Evolutionary conservation across 2,329 filamentous ascomycete genomes (phyloP), one percentile per base, ranked within the genome.

Genomic region (Talaromyces sp.): DNA sequence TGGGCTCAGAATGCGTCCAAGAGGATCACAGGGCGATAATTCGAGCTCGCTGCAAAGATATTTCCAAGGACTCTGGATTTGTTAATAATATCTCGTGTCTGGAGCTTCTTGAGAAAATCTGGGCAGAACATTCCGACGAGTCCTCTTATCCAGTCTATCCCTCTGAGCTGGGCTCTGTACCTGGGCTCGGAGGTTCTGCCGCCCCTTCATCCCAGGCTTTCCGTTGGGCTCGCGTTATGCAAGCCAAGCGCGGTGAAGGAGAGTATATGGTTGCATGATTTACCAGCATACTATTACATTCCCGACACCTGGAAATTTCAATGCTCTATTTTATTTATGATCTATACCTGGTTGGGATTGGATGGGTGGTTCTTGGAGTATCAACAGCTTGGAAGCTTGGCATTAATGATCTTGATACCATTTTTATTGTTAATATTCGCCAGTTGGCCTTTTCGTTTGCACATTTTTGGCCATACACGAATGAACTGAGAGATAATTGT

Each of bases 1-100:
- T 88, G 1, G 92, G 92, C 17, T 91, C 90, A 19, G 93, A 97
- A 75, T 96, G 91, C 65, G 87, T 94, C 57, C 88, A 90, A 60
- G 85, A 89, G 65, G 78, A 86, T 46, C 89, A 96, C 66, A 88
- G 92, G 58, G 83, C 84, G 52, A 84, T 92, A 53, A 88, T 97
- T 47, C 85, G 91, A 48, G 81, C 85, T 60, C 87, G 91, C 63
- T 96, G 91, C 74, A 81, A 86, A 40, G 91, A 93, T 67, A 93
- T 97, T 60, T 91, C 93, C 80, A 84, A 86, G 27, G 88, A 93
- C 60, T 93, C 89, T 49, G 92, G 92, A 1, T 97, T 97, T 75
- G 90, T 91, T 80, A 97, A 96, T 75, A 97, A 96, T 69, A 81
- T 95, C 36, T 88, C 89, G 6, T 91, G 89, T 7, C 80, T 97